Evolutionary conservation across 2,329 filamentous ascomycete species (phyloP), one percentile per base, ranked within the genome.

Genomic region (Diplodia scrobiculata): DNA sequence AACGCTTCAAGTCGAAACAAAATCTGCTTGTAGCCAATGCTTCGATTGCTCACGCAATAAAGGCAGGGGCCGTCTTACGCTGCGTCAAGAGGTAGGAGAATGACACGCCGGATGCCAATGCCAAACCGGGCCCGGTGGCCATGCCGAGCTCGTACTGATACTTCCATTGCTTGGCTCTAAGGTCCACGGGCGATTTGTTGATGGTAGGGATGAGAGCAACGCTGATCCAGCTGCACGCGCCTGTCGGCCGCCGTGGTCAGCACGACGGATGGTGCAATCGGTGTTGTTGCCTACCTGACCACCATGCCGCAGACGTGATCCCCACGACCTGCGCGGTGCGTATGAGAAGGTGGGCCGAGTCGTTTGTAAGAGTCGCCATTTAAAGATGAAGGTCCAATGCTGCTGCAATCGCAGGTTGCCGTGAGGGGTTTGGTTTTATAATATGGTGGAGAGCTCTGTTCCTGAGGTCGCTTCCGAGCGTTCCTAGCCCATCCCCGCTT

Each of bases 141-240:
- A 55, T 68, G 38, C 73, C 73, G 21, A 70, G 64, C 13, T 71
- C 66, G 65, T 66, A 74, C 10, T 67, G 58, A 19, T 63, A 60
- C 27, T 65, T 63, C 71, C 72, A 74, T 69, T 74, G 72, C 67
- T 70, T 67, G 27, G 68, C 69, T 2, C 62, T 41, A 1, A 71
- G 53, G 17, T 69, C 68, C 13, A 65, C 53, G 4, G 72, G 68
- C 14, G 70, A 68, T 9, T 70, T 62, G n/a, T 67, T 53, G 14
- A 70, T 48, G 5, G 70, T 64, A 5, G 72, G 70, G 17, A 73
- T 66, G 29, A 63, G 52, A n/a, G 68, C 55, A 63, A 66, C 45
- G 45, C 68, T 71, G 58, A 71, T 41, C 54, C 36, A 62, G 10
- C 48, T 54, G 21, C 52, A 36, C 17, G 34, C 36, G 13, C 65